Conservation (phyloP, 2,329 filamentous ascomycete genomes). For the Raffaelea arxii region DNA sequence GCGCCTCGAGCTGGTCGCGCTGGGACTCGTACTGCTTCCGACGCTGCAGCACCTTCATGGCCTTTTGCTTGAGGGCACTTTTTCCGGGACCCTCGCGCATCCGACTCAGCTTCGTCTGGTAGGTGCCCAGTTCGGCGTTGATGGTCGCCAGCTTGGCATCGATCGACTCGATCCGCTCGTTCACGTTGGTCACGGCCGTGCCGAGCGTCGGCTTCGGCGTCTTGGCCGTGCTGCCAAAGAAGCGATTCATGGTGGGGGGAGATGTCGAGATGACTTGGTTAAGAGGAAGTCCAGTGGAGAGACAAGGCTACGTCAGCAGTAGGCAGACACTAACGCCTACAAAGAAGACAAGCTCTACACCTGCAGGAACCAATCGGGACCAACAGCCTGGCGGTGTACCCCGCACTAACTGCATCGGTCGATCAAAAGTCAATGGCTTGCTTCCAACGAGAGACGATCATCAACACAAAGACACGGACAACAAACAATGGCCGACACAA, state of each 20-base stretch:
- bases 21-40: constrained; percentile 91
- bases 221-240: constrained; percentile 72
- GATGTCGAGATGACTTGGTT: too few relatives aligned
- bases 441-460: too few relatives aligned
- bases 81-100: constrained; percentile 97
- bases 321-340: too few relatives aligned
- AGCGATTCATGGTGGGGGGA: constrained; percentile 65
- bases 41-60: constrained; percentile 85
- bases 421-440: too few relatives aligned
- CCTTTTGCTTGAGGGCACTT: constrained; percentile 84
- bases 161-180: constrained; percentile 73
- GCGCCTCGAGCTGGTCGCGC: constrained; percentile 84
- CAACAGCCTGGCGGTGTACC: too few relatives aligned
- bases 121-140: constrained; percentile 79
- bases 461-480: neutral
- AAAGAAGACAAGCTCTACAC: too few relatives aligned
- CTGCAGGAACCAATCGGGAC: too few relatives aligned
- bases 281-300: too few relatives aligned
- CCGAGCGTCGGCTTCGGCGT: constrained; percentile 83
- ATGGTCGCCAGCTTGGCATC: constrained; percentile 91
- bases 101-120: constrained; percentile 78
- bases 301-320: too few relatives aligned
- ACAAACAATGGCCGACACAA: constrained; percentile 25
- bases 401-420: too few relatives aligned
- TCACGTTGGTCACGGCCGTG: constrained; percentile 75